phyloP scores from a whole-genome alignment of 2,329 filamentous ascomycete species.

The Penicillium griseofulvum region DNA sequence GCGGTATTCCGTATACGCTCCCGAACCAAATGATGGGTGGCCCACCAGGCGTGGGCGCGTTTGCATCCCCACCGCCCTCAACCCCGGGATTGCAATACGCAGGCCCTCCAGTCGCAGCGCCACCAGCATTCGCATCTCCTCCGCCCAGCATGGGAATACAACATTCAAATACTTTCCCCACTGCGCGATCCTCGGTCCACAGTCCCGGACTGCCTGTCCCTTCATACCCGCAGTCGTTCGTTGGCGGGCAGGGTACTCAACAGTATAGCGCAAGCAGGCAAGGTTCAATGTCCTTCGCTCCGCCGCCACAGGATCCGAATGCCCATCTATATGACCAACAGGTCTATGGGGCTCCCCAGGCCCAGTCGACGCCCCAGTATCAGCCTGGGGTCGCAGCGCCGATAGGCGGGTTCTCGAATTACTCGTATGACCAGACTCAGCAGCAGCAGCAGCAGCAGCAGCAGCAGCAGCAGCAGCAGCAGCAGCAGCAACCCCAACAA shows the following conservation, averaged over 20 bases:
- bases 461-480: constrained; percentile 12
- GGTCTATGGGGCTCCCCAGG: constrained; percentile 15
- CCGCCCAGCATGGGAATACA: constrained; percentile 36
- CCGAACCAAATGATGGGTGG: constrained; percentile 24
- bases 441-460: constrained; percentile 22
- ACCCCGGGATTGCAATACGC: constrained; percentile 21
- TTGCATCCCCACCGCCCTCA: constrained; percentile 23
- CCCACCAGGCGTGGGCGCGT: constrained; percentile 17
- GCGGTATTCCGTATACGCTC: constrained; percentile 33
- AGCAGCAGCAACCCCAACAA: constrained; percentile 11
- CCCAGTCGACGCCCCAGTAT: constrained; percentile 22
- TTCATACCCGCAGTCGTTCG: constrained; percentile 29
- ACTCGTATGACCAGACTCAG: constrained; percentile 35
- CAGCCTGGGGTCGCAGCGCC: constrained; percentile 15
- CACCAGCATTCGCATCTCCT: constrained; percentile 34
- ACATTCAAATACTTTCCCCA: constrained; percentile 26
- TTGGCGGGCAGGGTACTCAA: constrained; percentile 15
- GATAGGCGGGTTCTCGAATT: constrained; percentile 43
- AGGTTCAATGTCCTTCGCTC: constrained; percentile 29
- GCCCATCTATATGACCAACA: constrained; percentile 36
- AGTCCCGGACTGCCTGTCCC: constrained; percentile 24
- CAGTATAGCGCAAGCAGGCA: constrained; percentile 5
- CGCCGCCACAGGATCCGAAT: constrained; percentile 31
- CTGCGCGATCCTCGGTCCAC: constrained; percentile 23
- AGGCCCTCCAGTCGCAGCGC: constrained; percentile 15